Base-by-base conservation (phyloP, 2,329 filamentous ascomycete genomes). In the Xylogone sp. region DNA sequence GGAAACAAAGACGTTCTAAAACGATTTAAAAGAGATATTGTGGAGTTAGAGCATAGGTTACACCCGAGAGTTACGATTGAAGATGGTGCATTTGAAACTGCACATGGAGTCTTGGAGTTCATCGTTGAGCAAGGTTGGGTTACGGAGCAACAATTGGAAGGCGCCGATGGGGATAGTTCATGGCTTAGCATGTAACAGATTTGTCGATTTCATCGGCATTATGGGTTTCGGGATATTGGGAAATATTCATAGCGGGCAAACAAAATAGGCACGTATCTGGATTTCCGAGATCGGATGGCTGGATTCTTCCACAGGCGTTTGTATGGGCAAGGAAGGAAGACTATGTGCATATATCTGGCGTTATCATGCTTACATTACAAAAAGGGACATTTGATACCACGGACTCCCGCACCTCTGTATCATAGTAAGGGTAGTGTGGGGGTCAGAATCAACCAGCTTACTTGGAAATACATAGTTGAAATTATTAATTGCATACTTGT, bases 21-120 rank as follows among this genome's bases (percentile, higher is more conserved):
- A 3, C 54, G 57, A 2, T 84, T 84, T 59, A 71, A 69, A 52
- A 68, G 66, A 16, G 65, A 70, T 42, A 83, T 79, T 1, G 69
- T 64, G 49, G 79, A 83, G 64, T 61, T 85, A 57, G 79, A 77
- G 75, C 63, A 59, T 43, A 74, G 83, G 48, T 62, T 85, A 24
- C 68, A 82, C 58, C 77, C 51, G 1, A 53, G 27, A 5, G 21
- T 51, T 21, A 59, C 56, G 3, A 42, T 51, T 13, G 47, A 57
- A 45, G 58, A 59, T 45, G 58, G 59, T 0, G 56, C 55, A 1
- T 62, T 64, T 43, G 31, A 21, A 19, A 52, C 48, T 8, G 63
- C 63, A 6, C 43, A 42, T 7, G 56, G 59, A 10, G 53, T 62
- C 7, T 42, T 63, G 18, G 43, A 56, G 20, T 62, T 48, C 48